Evolutionary conservation across 2,329 filamentous ascomycete species (phyloP).

Genomic region (Botryosphaeria dothidea): DNA sequence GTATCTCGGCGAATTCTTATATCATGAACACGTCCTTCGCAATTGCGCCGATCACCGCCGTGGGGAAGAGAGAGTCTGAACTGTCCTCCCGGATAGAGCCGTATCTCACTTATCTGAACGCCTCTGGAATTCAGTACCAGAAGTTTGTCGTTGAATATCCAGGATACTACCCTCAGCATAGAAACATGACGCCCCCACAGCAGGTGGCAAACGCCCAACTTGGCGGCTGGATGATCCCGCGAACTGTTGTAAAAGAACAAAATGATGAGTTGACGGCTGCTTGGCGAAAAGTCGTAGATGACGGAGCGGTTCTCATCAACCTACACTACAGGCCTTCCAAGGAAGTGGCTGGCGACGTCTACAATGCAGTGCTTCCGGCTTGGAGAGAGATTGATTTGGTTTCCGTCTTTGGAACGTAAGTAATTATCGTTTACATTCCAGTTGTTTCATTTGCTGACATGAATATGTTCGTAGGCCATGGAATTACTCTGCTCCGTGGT

Average conservation of each 20-base stretch:
- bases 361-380: background rate
- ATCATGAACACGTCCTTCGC: conserved; percentile 23
- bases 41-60: background rate
- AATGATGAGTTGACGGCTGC: conserved; percentile 27
- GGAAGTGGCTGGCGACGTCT: conserved; percentile 12
- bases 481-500: conserved; percentile 13
- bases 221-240: conserved; percentile 24
- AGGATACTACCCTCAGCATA: background rate
- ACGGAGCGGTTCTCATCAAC: conserved; percentile 4
- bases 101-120: conserved; percentile 28
- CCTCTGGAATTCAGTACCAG: background rate
- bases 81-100: conserved; percentile 22
- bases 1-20: conserved; percentile 26
- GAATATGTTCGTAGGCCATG: background rate
- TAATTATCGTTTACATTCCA: too few species aligned
- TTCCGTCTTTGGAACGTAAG: background rate
- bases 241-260: background rate
- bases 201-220: conserved; percentile 29
- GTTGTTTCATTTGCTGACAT: too few species aligned
- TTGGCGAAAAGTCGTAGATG: background rate
- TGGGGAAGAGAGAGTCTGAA: background rate
- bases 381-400: background rate
- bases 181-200: conserved; percentile 6
- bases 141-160: background rate
- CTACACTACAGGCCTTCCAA: conserved; percentile 23